Evolutionary conservation across 1,284 basidiomycete species (phyloP).

Genomic region (Rhizoctonia solani): DNA sequence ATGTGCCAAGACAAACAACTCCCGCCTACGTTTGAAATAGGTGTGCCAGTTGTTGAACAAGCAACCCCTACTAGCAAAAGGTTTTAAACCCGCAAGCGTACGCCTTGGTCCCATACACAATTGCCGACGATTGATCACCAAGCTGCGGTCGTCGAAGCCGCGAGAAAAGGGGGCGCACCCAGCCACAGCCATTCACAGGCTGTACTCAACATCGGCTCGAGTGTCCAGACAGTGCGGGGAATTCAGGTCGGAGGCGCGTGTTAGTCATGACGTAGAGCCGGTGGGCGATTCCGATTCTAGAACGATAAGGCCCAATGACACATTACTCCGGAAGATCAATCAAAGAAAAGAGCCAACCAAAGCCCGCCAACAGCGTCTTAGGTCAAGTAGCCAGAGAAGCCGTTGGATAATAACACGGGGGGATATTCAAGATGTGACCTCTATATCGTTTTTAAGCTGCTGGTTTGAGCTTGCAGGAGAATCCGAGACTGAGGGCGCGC

Average conservation of each 20-base stretch:
- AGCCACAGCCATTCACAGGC: not conserved
- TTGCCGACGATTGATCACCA: not conserved
- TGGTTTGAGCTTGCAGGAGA: not conserved
- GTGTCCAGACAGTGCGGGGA: conserved; percentile 11
- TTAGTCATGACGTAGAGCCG: conserved; percentile 13
- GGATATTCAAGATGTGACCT: too few species aligned
- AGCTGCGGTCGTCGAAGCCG: not conserved
- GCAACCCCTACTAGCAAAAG: not conserved
- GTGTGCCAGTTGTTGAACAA: not conserved
- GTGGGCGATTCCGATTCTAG: conserved; percentile 1
- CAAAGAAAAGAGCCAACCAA: conserved; percentile 21
- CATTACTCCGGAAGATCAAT: conserved; percentile 17
- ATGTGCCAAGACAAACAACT: not conserved
- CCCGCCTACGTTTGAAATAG: not conserved
- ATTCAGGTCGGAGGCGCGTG: not conserved
- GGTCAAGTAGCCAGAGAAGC: not conserved
- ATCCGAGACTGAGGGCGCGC: not conserved
- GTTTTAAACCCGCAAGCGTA: not conserved
- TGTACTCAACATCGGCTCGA: not conserved
- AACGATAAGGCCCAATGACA: conserved; percentile 7
- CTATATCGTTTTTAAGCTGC: too few species aligned
- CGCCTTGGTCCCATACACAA: too few species aligned
- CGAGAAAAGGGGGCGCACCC: not conserved
- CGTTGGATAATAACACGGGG: not conserved
- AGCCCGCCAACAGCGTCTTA: not conserved